Evolutionary conservation across 257 asterid species (phyloP).

Genomic region (Fraxinus pennsylvanica): DNA sequence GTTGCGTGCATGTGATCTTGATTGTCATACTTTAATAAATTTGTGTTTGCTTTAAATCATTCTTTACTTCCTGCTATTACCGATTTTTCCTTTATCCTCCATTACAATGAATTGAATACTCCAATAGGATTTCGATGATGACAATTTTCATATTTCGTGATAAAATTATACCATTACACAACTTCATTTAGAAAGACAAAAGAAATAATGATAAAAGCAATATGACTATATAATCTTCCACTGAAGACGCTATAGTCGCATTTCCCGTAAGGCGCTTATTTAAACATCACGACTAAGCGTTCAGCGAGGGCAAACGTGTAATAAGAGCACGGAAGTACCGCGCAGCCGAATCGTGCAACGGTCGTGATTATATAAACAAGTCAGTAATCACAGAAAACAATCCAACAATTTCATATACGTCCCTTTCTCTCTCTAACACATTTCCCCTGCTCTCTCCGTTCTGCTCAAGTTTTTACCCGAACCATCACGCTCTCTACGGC

Average conservation of each 20-base stretch:
- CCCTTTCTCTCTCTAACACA: slow-evolving; percentile 25
- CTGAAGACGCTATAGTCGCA: not conserved
- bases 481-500: slow-evolving; percentile 10
- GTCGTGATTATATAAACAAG: not conserved
- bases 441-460: slow-evolving; percentile 27
- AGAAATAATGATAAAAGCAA: no score
- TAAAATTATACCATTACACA: no score
- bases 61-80: no score
- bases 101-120: no score
- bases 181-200: no score
- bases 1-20: no score
- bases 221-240: not conserved
- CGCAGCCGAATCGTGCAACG: slow-evolving; percentile 16
- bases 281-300: not conserved
- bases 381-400: not conserved
- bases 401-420: not conserved
- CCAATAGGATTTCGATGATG: no score
- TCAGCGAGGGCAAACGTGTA: slow-evolving; percentile 9
- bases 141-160: no score
- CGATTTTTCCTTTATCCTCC: no score
- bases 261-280: not conserved
- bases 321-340: not conserved
- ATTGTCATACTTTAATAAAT: no score
- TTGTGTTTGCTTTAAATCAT: no score
- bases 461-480: slow-evolving; percentile 44